These are phyloP conservation scores for Fusarium sororula DNA, from an alignment of 2,329 filamentous ascomycete genomes.

Conservation along the genomic window DNA sequence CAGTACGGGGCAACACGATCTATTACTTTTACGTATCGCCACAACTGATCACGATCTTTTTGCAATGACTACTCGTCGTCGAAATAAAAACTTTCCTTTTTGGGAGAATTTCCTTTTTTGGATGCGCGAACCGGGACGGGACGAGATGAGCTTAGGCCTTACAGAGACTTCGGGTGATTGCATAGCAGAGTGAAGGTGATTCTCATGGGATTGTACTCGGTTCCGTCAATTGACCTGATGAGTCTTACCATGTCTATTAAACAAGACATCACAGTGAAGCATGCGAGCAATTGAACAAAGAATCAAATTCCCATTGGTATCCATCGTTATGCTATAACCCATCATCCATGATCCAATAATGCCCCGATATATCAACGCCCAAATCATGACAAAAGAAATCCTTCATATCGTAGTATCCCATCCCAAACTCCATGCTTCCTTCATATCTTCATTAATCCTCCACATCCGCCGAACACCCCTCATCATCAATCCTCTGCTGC, in stretches of 20 bases:
- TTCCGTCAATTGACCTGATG: neutral
- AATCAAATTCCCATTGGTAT: neutral
- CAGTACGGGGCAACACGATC: constrained; percentile 23
- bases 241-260: too few relatives aligned
- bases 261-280: neutral
- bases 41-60: rapidly evolving
- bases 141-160: neutral
- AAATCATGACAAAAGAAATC: constrained; percentile 22
- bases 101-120: neutral
- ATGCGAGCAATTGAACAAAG: neutral
- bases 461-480: constrained; percentile 29
- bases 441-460: constrained; percentile 34
- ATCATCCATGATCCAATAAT: neutral
- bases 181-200: too few relatives aligned
- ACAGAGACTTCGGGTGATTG: neutral
- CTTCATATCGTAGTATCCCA: neutral
- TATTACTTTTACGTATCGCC: neutral
- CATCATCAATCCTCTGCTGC: constrained; percentile 19
- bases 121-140: neutral
- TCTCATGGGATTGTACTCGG: neutral
- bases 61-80: too few relatives aligned
- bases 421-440: constrained; percentile 18
- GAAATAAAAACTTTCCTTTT: neutral
- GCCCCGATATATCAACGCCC: neutral
- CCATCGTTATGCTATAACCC: constrained; percentile 4